phyloP scores from a whole-genome alignment of 2,329 filamentous ascomycete genomes.

The Botrytis squamosa region DNA sequence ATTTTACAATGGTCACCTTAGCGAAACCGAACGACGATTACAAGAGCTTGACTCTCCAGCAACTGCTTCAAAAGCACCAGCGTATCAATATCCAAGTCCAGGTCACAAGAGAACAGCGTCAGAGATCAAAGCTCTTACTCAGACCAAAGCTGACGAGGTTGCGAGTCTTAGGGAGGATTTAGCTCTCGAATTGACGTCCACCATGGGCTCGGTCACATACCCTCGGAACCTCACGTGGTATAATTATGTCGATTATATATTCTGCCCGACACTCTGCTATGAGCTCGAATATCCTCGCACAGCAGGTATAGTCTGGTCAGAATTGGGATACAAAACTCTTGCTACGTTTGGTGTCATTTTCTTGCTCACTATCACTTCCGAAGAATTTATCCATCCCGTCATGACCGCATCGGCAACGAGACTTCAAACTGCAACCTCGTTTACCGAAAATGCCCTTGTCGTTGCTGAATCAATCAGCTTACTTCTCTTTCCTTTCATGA shows the following conservation, averaged over 20 bases:
- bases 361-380: constrained; percentile 82
- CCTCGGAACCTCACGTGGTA: constrained; percentile 78
- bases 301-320: constrained; percentile 69
- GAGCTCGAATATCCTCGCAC: constrained; percentile 93
- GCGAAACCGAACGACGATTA: constrained; percentile 79
- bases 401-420: constrained; percentile 66
- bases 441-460: constrained; percentile 70
- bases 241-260: constrained; percentile 84
- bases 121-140: constrained; percentile 30
- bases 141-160: constrained; percentile 43
- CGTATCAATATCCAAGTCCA: constrained; percentile 68
- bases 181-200: constrained; percentile 86
- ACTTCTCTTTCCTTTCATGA: constrained; percentile 95
- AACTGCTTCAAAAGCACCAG: constrained; percentile 65
- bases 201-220: constrained; percentile 85
- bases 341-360: constrained; percentile 97
- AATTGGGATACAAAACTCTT: constrained; percentile 79
- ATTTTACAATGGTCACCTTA: constrained; percentile 96
- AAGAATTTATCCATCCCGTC: constrained; percentile 94
- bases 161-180: constrained; percentile 76
- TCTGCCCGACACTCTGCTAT: constrained; percentile 95
- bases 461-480: constrained; percentile 86
- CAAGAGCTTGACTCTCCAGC: constrained; percentile 74
- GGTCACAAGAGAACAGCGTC: constrained; percentile 27
- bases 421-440: constrained; percentile 46